Percentiles rank a stretch among this genome's conserved stretches.
Conservation (phyloP, 1,284 basidiomycete genomes). For the Papiliotrema nemorosa region DNA sequence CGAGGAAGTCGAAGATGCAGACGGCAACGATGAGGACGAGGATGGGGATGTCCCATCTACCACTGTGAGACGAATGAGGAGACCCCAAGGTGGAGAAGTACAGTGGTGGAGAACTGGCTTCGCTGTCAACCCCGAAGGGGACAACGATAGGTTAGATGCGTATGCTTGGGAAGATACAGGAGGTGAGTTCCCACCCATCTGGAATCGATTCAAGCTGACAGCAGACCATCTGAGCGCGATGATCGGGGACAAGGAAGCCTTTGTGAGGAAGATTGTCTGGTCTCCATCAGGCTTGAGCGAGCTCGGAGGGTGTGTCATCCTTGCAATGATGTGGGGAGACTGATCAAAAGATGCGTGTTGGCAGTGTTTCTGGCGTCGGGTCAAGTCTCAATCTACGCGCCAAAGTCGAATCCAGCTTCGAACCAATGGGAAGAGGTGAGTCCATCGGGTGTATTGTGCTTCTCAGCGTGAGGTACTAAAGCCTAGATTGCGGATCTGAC, state of each 20-base stretch:
- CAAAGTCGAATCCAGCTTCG: conserved; percentile 26
- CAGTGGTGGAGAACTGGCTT: conserved; percentile 29
- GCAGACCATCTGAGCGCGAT: conserved; percentile 28
- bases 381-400: conserved; percentile 35
- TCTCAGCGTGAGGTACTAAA: too few species aligned
- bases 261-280: conserved; percentile 31
- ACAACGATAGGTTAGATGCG: conserved; percentile 13
- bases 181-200: conserved; percentile 14
- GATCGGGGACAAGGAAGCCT: conserved; percentile 21
- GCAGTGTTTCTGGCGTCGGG: conserved; percentile 24
- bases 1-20: background rate
- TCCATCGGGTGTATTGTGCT: too few species aligned
- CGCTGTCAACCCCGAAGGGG: conserved; percentile 12
- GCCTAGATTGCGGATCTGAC: conserved; percentile 40
- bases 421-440: conserved; percentile 35
- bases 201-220: too few species aligned
- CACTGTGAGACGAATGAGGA: conserved; percentile 9
- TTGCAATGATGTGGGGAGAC: background rate
- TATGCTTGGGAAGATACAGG: conserved; percentile 22
- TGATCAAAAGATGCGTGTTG: conserved; percentile 28
- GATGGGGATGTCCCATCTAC: background rate
- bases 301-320: conserved; percentile 28
- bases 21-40: background rate
- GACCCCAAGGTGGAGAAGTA: conserved; percentile 31
- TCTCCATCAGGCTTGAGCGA: conserved; percentile 37